Conservation (phyloP, 495 filamentous ascomycete species). For the Neurospora sp. region DNA sequence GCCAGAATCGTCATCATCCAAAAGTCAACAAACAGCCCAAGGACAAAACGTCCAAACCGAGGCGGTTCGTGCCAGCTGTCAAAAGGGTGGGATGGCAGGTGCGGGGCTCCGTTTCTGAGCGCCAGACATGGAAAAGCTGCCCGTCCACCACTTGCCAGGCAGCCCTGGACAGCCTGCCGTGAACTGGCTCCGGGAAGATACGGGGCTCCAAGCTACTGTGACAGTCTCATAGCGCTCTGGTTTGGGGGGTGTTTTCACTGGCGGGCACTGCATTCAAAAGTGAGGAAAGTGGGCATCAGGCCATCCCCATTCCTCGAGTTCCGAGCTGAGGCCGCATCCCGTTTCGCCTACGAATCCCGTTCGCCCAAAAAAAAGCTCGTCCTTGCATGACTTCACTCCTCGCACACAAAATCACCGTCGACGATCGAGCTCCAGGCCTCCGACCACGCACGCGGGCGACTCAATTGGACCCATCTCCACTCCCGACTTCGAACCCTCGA, state of each 20-base stretch:
- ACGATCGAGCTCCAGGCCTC: constrained; percentile 20
- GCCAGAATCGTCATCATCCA: constrained; percentile 1
- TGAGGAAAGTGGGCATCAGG: constrained; percentile 13
- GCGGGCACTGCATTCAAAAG: background rate
- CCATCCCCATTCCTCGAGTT: constrained; percentile 16
- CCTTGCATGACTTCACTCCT: constrained; percentile 27
- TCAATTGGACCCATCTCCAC: constrained; percentile 37
- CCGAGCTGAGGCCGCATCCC: constrained; percentile 12
- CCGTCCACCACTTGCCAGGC: background rate
- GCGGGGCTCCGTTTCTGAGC: constrained; percentile 1
- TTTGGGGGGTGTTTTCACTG: background rate
- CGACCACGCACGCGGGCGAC: constrained; percentile 20
- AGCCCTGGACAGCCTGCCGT: background rate
- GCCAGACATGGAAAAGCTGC: background rate
- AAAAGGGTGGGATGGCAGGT: background rate
- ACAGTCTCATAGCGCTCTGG: background rate
- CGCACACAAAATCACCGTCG: constrained; percentile 24
- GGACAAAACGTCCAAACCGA: background rate
- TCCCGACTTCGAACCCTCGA: constrained; percentile 18
- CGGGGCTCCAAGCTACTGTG: constrained; percentile 3
- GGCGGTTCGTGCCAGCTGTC: background rate
- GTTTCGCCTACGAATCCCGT: constrained; percentile 2
- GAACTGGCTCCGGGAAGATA: constrained; percentile 1
- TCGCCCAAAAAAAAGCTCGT: constrained; percentile 28
- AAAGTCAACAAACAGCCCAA: background rate